A percentile compares a stretch with the other conserved stretches of the same genome.
These are phyloP conservation scores for Ceratocystis cubensis DNA, from an alignment of 2,329 filamentous ascomycete species.

Conservation along the genomic window DNA sequence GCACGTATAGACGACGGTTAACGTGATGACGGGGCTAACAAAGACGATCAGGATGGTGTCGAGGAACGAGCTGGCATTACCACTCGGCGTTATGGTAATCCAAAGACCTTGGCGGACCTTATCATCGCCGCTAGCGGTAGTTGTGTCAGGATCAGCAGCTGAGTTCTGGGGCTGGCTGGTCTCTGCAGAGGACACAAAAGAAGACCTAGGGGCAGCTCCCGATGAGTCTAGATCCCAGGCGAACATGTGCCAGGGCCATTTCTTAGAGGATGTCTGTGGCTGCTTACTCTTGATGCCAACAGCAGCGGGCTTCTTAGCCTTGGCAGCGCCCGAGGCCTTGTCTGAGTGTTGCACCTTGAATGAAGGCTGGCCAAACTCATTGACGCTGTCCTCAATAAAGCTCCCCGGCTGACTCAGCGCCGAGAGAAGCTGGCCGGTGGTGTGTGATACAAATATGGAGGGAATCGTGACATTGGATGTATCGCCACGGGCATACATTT, in stretches of 20 bases:
- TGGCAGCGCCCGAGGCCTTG: slow-evolving; percentile 24
- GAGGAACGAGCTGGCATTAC: slow-evolving; percentile 74
- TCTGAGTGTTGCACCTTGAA: slow-evolving; percentile 42
- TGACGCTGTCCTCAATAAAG: slow-evolving; percentile 46
- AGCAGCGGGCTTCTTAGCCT: slow-evolving; percentile 23
- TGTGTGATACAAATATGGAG: slow-evolving; percentile 86
- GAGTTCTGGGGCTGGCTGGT: not conserved
- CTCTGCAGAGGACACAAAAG: slow-evolving; percentile 50
- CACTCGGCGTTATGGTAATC: slow-evolving; percentile 91
- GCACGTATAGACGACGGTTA: slow-evolving; percentile 85
- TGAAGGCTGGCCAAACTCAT: slow-evolving; percentile 46
- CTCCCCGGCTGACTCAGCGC: slow-evolving; percentile 65
- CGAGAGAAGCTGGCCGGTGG: slow-evolving; percentile 83
- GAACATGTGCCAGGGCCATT: slow-evolving; percentile 38
- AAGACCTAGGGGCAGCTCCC: slow-evolving; percentile 40
- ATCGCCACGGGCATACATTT: slow-evolving; percentile 97
- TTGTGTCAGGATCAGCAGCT: slow-evolving; percentile 1
- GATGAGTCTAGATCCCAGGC: slow-evolving; percentile 39
- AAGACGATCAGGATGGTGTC: slow-evolving; percentile 96
- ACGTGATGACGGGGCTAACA: slow-evolving; percentile 78
- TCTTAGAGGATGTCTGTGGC: slow-evolving; percentile 22
- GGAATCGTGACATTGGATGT: slow-evolving; percentile 92
- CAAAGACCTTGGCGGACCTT: slow-evolving; percentile 65
- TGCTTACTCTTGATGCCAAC: slow-evolving; percentile 15
- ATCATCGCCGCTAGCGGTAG: slow-evolving; percentile 13